Percentiles rank a stretch among this genome's conserved stretches.
Conservation (phyloP, 257 asterid species). For the Voacanga thouarsii region DNA sequence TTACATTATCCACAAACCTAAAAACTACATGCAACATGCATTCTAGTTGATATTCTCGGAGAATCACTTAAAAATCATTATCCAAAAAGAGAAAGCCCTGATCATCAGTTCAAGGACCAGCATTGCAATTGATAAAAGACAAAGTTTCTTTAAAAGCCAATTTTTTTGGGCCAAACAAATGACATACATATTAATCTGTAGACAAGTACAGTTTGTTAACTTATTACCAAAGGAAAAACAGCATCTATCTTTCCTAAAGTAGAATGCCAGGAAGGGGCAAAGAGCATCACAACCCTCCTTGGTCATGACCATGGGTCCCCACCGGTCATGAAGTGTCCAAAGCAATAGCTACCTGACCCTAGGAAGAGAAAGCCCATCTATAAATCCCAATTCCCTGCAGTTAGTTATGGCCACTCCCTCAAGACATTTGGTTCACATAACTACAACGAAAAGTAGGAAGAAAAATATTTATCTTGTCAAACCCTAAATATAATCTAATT, state of each 20-base stretch:
- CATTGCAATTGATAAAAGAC: neutral
- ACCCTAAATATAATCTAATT: neutral
- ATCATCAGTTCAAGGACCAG: neutral
- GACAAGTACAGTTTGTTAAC: neutral
- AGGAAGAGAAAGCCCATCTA: neutral
- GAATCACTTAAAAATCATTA: neutral
- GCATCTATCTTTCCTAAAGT: neutral
- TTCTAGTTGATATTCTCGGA: neutral
- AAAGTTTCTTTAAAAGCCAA: neutral
- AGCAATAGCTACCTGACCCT: neutral
- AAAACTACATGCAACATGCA: neutral
- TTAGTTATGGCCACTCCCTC: neutral
- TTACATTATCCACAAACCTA: conserved; percentile 6
- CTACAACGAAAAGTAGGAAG: neutral
- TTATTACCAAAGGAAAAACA: neutral
- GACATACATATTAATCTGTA: neutral
- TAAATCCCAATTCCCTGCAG: neutral
- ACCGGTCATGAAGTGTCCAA: neutral
- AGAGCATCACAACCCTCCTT: neutral
- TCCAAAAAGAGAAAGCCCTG: neutral
- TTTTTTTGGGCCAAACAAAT: neutral
- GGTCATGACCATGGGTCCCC: neutral
- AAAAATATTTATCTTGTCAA: neutral
- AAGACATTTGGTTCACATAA: neutral
- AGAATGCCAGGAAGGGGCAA: neutral